Evolutionary conservation across 106 monocot species (phyloP), one percentile per base, ranked within the genome.

Genomic region (Amphibolis antarctica): DNA sequence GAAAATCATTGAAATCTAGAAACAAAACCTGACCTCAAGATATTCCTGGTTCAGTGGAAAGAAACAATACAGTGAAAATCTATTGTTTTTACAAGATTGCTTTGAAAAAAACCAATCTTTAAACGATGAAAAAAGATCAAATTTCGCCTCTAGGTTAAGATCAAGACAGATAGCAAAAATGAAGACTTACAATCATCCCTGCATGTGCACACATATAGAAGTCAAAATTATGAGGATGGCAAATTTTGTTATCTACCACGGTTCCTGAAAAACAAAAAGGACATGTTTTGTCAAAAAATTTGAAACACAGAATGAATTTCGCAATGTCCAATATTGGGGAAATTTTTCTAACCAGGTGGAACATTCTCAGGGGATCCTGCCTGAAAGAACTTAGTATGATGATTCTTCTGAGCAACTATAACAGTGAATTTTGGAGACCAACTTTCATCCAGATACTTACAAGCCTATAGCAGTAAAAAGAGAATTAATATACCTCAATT

Each of bases 131-230:
- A n/a, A n/a, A n/a, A n/a, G n/a, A n/a, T n/a, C n/a, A n/a, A n/a
- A n/a, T n/a, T n/a, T n/a, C n/a, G n/a, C n/a, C n/a, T 36, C 2
- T 2, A 36, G 4, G 7, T 36, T 36, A 36, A 36, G 36, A 4
- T 36, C 7, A 36, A 7, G 7, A 36, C 4, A 36, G 7, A 36
- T 4, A 7, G 7, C 36, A 4, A 7, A 36, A 36, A 4, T 36
- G 36, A 26, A 44, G 24, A 56, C 93, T 81, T 82, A 98, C 96
- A 59, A 98, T 98, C 86, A 86, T 82, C 56, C 96, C 96, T 1
- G 86, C 86, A 54, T 98, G 96, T 3, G 96, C 65, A 53, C 96
- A 98, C 86, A 98, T 85, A 72, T 90, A 98, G 63, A 98, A 98
- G 30, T 98, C 96, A 78, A 78, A 90, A 36, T 98, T 98, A 42